A percentile compares a stretch with the other conserved stretches of the same genome.
Evolutionary conservation across 805 yeast species (phyloP).

Genomic region (Cyberlindnera meyerae): DNA sequence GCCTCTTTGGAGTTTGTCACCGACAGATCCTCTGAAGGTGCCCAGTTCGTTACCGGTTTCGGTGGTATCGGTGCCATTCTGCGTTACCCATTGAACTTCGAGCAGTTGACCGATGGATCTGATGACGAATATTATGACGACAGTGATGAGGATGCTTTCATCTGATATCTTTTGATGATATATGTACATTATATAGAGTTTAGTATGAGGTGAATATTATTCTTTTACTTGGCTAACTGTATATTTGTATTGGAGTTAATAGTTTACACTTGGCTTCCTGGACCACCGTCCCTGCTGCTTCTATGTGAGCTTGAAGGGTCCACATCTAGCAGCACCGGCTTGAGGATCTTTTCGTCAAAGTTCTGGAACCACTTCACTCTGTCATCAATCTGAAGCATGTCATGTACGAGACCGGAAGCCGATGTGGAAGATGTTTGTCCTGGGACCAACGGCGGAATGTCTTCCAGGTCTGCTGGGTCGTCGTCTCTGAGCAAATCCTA

Average conservation of each 20-base stretch:
- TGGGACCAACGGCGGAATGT: constrained; percentile 25
- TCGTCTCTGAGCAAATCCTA: constrained; percentile 24
- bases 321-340: constrained; percentile 80
- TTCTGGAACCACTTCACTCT: constrained; percentile 88
- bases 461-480: constrained; percentile 20
- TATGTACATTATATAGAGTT: not conserved
- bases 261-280: not conserved
- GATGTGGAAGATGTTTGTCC: constrained; percentile 1
- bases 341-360: constrained; percentile 89
- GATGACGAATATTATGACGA: constrained; percentile 84
- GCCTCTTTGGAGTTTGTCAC: constrained; percentile 95
- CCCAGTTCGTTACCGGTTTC: constrained; percentile 95
- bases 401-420: constrained; percentile 19
- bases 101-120: constrained; percentile 87
- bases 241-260: not conserved
- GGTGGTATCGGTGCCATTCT: constrained; percentile 98
- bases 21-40: constrained; percentile 96
- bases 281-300: constrained; percentile 15
- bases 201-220: too few relatives aligned
- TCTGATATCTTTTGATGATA: constrained; percentile 1
- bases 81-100: constrained; percentile 96
- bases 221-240: too few relatives aligned
- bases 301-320: constrained; percentile 18
- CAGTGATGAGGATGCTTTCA: constrained; percentile 30
- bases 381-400: constrained; percentile 51